A percentile compares a stretch with the other conserved stretches of the same genome.
Conservation (phyloP, 768 basidiomycete genomes). For the Boletus speciosus region DNA sequence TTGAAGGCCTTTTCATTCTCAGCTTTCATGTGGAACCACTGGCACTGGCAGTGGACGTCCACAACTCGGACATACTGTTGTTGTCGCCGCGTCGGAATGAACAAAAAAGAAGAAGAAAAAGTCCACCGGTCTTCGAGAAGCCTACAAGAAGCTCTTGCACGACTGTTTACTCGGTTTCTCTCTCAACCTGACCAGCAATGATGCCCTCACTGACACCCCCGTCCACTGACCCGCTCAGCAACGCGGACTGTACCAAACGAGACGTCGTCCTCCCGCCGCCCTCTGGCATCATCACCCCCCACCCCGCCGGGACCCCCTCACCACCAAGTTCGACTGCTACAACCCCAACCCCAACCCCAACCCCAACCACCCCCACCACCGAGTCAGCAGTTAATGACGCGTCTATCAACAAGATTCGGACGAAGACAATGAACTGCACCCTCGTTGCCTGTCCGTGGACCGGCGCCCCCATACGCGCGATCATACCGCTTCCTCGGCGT, state of each 20-base stretch:
- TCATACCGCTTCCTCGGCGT: slow-evolving; percentile 20
- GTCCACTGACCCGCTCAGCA: neutral
- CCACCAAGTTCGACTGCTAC: neutral
- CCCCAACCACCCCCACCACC: neutral
- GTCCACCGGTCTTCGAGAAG: neutral
- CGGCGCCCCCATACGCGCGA: slow-evolving; percentile 23
- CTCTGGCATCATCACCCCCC: neutral
- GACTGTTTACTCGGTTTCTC: too few species aligned
- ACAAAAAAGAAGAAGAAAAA: neutral
- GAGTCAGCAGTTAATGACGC: neutral
- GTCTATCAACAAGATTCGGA: neutral
- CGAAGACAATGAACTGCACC: neutral
- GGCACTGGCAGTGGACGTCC: neutral
- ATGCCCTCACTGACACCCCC: slow-evolving; percentile 3
- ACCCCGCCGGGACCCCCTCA: neutral
- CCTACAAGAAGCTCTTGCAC: neutral
- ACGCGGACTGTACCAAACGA: slow-evolving; percentile 3
- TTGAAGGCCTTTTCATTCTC: neutral
- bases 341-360: neutral
- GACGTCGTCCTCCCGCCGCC: neutral
- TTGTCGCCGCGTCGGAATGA: slow-evolving; percentile 1
- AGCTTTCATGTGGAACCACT: neutral
- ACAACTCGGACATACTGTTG: neutral
- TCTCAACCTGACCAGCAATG: slow-evolving; percentile 1
- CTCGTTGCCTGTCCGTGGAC: slow-evolving; percentile 10